Conservation (phyloP, 768 basidiomycete species). For the Panaeolus cyanescens region DNA sequence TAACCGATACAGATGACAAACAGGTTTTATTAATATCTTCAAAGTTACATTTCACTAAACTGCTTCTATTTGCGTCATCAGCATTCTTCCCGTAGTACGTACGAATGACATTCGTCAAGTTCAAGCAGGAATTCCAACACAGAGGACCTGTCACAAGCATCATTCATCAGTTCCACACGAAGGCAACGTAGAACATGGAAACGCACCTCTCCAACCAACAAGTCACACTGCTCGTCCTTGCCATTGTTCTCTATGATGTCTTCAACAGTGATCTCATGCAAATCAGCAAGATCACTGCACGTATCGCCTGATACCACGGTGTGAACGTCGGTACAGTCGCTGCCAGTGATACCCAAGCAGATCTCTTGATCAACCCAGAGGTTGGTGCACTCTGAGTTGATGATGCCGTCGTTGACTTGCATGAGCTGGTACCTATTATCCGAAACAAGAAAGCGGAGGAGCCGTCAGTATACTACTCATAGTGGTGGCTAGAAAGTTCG, state of each 20-base stretch:
- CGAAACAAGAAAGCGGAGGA: background rate
- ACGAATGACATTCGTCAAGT: no score
- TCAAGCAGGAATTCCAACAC: no score
- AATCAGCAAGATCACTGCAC: constrained; percentile 19
- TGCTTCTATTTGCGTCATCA: no score
- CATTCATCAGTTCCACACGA: no score
- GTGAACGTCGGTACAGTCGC: constrained; percentile 43
- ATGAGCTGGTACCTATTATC: constrained; percentile 54
- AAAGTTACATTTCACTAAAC: no score
- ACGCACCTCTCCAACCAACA: background rate
- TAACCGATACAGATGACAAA: no score
- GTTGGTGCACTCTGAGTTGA: constrained; percentile 57
- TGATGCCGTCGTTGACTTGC: constrained; percentile 46
- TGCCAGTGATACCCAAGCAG: constrained; percentile 54
- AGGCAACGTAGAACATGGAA: background rate
- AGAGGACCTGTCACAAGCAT: no score
- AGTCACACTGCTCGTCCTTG: background rate
- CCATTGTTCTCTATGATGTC: constrained; percentile 17
- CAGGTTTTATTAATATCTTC: no score
- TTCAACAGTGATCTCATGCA: constrained; percentile 53
- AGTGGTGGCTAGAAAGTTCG: background rate
- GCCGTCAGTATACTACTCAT: no score
- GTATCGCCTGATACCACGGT: background rate
- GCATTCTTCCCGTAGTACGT: no score
- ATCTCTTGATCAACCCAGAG: constrained; percentile 44